Base-by-base conservation (phyloP, 257 asterid genomes). In the Ilex aquifolium region DNA sequence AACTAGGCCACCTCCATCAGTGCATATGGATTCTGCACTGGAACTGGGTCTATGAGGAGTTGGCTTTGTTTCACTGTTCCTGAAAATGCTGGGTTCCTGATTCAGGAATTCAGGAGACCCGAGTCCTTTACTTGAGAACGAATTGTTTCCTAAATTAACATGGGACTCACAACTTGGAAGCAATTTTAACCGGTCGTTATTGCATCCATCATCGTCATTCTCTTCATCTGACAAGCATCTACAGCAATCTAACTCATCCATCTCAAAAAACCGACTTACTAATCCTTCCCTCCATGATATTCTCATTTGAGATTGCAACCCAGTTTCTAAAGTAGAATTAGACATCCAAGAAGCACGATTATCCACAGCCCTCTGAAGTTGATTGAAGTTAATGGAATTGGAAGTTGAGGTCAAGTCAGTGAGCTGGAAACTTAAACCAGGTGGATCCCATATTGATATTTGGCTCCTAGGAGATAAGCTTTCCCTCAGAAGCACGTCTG, bases 271-370 rank as follows among this genome's bases (percentile, higher is more conserved):
- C 59, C 60, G 65, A 60, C 83, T 72, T 9, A 15, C 74, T 60
- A 79, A 51, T 9, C 72, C 85, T 53, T 89, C 97, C 56, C 80
- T 70, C 96, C 99, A 89, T 1, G 95, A 92, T 75, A 92, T 82
- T 77, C 80, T 82, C 83, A 79, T 76, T 60, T 70, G 79, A 32
- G 93, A 85, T 36, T 81, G 67, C 13, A 82, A 68, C 57, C 67
- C 44, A 78, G 65, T 75, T n/a, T 79, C 86, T 16, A 69, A 17
- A 31, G 87, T 69, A 46, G 86, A 57, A 75, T 81, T 80, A 14
- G 84, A 84, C 53, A 64, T 67, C 84, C 86, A 82, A 64, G 97
- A 89, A 61, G 73, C 74, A 70, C 64, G 63, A 54, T 70, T 63
- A 32, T 72, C 77, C 56, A 32, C 58, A 50, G 70, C 60, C 64